Conservation (phyloP, 202 grass and related monocot species). For the Musa balbisiana region DNA sequence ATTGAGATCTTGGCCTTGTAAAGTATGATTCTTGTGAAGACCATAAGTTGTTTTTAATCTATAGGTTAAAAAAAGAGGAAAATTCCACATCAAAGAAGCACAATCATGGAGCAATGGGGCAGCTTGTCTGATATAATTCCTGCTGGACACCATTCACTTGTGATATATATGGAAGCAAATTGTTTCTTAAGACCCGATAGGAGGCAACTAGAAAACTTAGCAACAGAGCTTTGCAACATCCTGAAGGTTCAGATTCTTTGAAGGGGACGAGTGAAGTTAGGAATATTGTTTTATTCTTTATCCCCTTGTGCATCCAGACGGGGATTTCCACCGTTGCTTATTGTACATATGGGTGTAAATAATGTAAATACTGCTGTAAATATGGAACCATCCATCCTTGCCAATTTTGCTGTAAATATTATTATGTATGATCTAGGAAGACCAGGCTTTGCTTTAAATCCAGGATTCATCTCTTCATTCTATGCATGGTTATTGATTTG, state of each 20-base stretch:
- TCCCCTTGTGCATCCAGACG: not conserved
- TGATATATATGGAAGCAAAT: conserved; percentile 2
- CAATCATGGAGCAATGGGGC: not conserved
- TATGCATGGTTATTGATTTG: not conserved
- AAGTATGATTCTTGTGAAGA: not conserved
- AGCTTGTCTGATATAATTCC: not conserved
- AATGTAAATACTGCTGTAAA: conserved; percentile 14
- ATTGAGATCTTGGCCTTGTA: conserved; percentile 5
- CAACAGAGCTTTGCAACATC: not conserved
- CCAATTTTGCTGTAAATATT: conserved; percentile 24
- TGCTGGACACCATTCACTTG: not conserved
- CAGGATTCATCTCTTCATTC: not conserved
- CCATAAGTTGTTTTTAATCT: not conserved
- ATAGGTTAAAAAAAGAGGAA: not conserved
- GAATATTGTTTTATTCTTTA: conserved; percentile 7
- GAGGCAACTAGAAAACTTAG: not conserved
- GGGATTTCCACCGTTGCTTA: not conserved
- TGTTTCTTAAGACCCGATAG: not conserved
- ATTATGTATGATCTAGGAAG: conserved; percentile 5
- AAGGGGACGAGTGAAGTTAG: not conserved
- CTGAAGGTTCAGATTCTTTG: conserved; percentile 1
- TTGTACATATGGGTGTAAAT: conserved; percentile 8
- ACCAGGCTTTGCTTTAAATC: not conserved
- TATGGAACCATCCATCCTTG: not conserved
- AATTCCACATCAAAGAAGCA: not conserved